phyloP scores from a whole-genome alignment of 2,329 filamentous ascomycete genomes.

The Botrytis porri region DNA sequence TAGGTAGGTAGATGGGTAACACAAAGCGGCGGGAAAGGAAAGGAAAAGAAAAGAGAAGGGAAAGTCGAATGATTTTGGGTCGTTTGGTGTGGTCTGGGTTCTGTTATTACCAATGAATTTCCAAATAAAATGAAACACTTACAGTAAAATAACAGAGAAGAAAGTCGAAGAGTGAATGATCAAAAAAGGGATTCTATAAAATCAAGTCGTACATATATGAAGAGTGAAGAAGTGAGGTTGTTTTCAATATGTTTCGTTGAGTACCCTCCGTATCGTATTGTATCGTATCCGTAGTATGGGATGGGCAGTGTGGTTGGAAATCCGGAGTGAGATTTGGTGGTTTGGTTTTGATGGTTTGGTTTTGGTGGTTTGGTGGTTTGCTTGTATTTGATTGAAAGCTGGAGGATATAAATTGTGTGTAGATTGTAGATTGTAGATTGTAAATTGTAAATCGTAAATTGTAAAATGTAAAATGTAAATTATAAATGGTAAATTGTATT shows the following conservation, averaged over 20 bases:
- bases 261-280: neutral
- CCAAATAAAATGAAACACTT: neutral
- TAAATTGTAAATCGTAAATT: neutral
- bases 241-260: conserved; percentile 14
- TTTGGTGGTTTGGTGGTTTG: neutral
- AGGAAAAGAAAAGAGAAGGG: conserved; percentile 4
- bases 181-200: neutral
- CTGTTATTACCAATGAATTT: neutral
- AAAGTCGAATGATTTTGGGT: conserved; percentile 33
- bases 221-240: neutral
- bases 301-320: neutral
- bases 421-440: neutral
- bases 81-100: conserved; percentile 17
- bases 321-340: neutral
- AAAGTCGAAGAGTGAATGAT: neutral
- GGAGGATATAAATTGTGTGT: neutral
- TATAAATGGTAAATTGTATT: neutral
- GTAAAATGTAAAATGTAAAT: too few relatives aligned
- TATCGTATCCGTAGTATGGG: neutral
- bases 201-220: neutral
- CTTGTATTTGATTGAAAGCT: neutral
- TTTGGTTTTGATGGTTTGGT: neutral
- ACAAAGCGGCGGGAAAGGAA: conserved; percentile 16
- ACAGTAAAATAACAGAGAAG: neutral
- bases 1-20: neutral